phyloP scores from a whole-genome alignment of 176 grass and related monocot species.

The Zoysia pacifica region DNA sequence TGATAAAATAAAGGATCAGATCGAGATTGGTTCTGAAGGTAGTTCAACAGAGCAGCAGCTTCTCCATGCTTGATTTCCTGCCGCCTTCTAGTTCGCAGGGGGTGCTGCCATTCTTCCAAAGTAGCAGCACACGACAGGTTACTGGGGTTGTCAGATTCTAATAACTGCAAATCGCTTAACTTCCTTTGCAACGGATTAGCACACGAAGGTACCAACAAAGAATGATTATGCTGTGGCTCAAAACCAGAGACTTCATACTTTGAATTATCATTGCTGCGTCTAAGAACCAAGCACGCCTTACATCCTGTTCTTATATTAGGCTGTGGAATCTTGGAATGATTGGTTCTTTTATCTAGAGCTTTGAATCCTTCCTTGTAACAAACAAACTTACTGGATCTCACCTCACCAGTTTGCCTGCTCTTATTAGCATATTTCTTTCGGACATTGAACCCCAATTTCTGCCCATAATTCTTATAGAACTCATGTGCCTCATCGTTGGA shows the following conservation, averaged over 20 bases:
- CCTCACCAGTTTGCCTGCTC: conserved; percentile 45
- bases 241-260: conserved; percentile 54
- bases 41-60: conserved; percentile 43
- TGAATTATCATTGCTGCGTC: conserved; percentile 40
- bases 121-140: neutral
- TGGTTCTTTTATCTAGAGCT: conserved; percentile 53
- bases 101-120: conserved; percentile 25
- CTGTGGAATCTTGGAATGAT: conserved; percentile 49
- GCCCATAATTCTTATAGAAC: conserved; percentile 57
- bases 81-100: conserved; percentile 41
- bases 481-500: conserved; percentile 56
- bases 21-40: conserved; percentile 43
- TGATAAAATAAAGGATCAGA: conserved; percentile 55
- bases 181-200: conserved; percentile 54
- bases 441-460: conserved; percentile 54
- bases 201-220: conserved; percentile 40
- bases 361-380: conserved; percentile 66
- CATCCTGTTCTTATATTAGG: conserved; percentile 62
- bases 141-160: conserved; percentile 22
- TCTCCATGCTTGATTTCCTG: conserved; percentile 47
- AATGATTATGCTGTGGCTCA: conserved; percentile 54
- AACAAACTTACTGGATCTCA: conserved; percentile 56
- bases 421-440: conserved; percentile 58
- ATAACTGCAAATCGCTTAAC: conserved; percentile 28
- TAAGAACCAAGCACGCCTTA: conserved; percentile 55